Evolutionary conservation across 805 yeast species (phyloP).

Genomic region (Metschnikowia proteae): DNA sequence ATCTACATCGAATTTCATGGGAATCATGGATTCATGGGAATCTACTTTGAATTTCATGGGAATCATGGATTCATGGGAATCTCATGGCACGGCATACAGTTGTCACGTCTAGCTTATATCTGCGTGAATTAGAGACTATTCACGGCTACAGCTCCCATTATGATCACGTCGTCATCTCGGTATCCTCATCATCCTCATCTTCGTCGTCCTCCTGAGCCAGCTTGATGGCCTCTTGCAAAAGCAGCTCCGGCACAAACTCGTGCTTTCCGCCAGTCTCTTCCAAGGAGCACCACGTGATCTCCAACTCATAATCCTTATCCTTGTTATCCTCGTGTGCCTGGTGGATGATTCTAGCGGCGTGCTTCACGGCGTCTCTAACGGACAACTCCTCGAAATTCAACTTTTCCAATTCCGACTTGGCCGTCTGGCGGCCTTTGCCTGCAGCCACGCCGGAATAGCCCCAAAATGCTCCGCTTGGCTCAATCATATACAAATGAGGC

Average conservation of each 20-base stretch:
- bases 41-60: too few species aligned
- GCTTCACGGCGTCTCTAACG: slow-evolving; percentile 80
- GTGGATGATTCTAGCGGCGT: slow-evolving; percentile 90
- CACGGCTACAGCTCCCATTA: neutral
- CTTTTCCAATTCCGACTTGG: slow-evolving; percentile 94
- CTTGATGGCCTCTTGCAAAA: slow-evolving; percentile 78
- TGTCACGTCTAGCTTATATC: neutral
- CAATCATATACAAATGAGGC: slow-evolving; percentile 91
- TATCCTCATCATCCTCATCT: slow-evolving; percentile 64
- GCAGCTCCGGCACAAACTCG: slow-evolving; percentile 71
- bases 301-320: slow-evolving; percentile 95
- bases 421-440: slow-evolving; percentile 98
- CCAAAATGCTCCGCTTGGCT: slow-evolving; percentile 97
- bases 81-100: neutral
- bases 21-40: too few species aligned
- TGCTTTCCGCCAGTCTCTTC: slow-evolving; percentile 79
- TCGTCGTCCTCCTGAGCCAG: slow-evolving; percentile 80
- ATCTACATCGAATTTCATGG: neutral
- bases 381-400: slow-evolving; percentile 66
- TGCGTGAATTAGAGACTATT: neutral
- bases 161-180: slow-evolving; percentile 17
- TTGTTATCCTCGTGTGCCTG: slow-evolving; percentile 96
- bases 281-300: slow-evolving; percentile 80
- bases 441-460: slow-evolving; percentile 97
- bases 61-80: too few species aligned